phyloP scores from a whole-genome alignment of 2,329 filamentous ascomycete genomes.

The Escovopsis sp. region DNA sequence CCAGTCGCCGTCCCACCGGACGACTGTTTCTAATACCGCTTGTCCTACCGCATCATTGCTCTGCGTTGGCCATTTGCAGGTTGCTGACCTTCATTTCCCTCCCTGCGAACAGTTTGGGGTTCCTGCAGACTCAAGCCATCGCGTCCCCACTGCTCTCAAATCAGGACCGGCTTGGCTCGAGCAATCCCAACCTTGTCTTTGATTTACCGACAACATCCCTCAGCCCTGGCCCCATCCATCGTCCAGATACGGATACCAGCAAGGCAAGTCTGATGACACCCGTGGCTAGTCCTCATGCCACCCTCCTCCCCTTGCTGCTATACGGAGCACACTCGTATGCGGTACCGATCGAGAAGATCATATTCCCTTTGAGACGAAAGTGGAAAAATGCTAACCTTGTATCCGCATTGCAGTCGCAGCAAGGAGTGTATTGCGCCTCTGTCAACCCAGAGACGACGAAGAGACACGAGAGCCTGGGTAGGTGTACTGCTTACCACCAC shows the following conservation, averaged over 20 bases:
- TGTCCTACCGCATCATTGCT: not conserved
- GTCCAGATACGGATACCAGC: not conserved
- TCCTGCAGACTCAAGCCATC: conserved; percentile 8
- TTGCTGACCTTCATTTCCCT: conserved; percentile 12
- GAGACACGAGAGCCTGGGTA: not conserved
- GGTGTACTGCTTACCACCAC: no score
- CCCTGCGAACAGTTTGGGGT: conserved; percentile 9
- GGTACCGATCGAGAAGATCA: conserved; percentile 1
- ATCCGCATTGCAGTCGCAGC: conserved; percentile 1
- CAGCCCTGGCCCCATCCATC: not conserved
- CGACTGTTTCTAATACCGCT: not conserved
- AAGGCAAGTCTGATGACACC: conserved; percentile 5
- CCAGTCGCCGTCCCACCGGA: not conserved
- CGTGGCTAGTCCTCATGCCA: conserved; percentile 6
- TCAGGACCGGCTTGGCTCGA: conserved; percentile 7
- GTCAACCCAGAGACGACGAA: no score
- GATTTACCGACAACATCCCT: not conserved
- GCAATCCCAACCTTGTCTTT: conserved; percentile 7
- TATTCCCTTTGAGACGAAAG: not conserved
- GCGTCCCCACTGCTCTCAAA: conserved; percentile 2
- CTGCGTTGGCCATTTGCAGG: not conserved
- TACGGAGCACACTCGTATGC: conserved; percentile 1
- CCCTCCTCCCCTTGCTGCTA: conserved; percentile 4
- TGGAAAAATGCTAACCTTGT: conserved; percentile 6
- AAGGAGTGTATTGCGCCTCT: no score